Base-by-base conservation (phyloP, 2,329 filamentous ascomycete genomes). In the Hymenotorrendiella dingleyae region DNA sequence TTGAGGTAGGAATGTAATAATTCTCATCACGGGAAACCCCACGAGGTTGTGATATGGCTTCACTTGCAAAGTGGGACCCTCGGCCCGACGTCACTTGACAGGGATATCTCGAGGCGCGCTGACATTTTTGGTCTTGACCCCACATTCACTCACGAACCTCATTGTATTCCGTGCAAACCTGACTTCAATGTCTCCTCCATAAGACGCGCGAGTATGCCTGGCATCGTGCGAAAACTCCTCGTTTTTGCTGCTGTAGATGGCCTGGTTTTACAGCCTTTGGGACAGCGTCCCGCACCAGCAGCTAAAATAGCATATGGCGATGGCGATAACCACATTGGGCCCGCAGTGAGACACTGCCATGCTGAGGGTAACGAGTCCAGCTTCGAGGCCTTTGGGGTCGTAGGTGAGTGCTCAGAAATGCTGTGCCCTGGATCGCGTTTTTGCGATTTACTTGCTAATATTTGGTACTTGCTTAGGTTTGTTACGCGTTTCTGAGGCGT, bases 401-500 rank as follows among this genome's bases (percentile, higher is more conserved):
- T 63, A 39, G 61, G 61, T 62, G 51, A 44, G 58, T 48, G n/a
- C 40, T 29, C 21, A 11, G 2, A n/a, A n/a, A n/a, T n/a, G n/a
- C n/a, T n/a, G n/a, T n/a, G n/a, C n/a, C n/a, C n/a, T n/a, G n/a
- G n/a, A 22, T 11, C n/a, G 14, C 14, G 17, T 6, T 21, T 23
- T 27, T 12, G 14, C 16, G 22, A 14, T 28, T 26, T 11, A 5
- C 19, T 7, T 2, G 20, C 26, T 29, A 22, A 39, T 14, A 19
- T 32, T 14, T 24, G 20, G n/a, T 11, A 38, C 23, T 35, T 20
- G 36, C 22, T 12, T 50, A 97, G 91, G 93, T 17, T 69, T 98
- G 1, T 76, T 98, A 33, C 87, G 82, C 26, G 78, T 97, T 46
- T 86, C 89, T 17, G 84, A 81, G 27, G 76, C 82, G 21, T 86